Conservation (phyloP, 148 eudicot genomes). For the Oxyria digyna region DNA sequence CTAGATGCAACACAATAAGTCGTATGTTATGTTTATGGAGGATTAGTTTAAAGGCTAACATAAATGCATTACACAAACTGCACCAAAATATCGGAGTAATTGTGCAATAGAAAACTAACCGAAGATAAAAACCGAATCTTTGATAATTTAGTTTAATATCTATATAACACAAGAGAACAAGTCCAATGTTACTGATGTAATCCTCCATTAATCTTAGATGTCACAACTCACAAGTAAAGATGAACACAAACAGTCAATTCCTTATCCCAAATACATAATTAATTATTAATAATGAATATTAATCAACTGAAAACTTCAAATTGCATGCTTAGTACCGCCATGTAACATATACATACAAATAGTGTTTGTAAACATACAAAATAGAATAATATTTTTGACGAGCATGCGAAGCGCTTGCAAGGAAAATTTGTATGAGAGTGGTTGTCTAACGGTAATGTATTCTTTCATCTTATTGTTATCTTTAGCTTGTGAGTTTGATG, state of each 20-base stretch:
- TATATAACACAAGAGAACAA: neutral
- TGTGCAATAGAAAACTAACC: neutral
- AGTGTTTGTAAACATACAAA: neutral
- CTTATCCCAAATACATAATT: neutral
- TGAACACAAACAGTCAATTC: neutral
- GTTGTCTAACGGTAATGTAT: neutral
- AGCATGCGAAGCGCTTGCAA: neutral
- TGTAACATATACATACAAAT: constrained; percentile 1
- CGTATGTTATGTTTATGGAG: too few relatives aligned
- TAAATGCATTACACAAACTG: too few relatives aligned
- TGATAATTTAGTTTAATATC: neutral
- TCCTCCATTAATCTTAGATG: constrained; percentile 1
- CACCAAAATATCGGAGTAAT: neutral
- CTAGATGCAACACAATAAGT: too few relatives aligned
- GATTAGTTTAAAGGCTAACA: too few relatives aligned
- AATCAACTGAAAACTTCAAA: neutral
- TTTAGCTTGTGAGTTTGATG: neutral
- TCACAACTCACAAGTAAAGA: constrained; percentile 2
- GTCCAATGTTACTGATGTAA: neutral
- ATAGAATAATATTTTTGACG: neutral
- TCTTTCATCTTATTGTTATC: neutral
- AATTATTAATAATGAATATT: neutral
- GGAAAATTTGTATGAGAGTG: neutral
- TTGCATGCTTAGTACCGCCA: constrained; percentile 4
- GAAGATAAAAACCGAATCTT: neutral